phyloP scores from a whole-genome alignment of 805 yeast species.

The Saturnispora besseyi region DNA sequence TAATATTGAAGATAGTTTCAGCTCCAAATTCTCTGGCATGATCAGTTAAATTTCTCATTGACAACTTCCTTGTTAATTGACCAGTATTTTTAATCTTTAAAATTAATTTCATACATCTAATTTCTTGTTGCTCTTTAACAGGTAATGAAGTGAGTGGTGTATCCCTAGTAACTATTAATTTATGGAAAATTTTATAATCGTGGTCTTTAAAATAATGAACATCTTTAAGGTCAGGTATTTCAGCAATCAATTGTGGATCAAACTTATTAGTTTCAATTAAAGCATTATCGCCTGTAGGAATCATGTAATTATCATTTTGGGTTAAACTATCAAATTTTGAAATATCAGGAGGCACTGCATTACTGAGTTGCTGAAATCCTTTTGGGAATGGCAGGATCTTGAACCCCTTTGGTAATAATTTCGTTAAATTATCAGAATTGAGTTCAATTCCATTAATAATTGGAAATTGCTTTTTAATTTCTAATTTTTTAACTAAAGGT shows the following conservation, averaged over 20 bases:
- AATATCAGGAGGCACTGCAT: constrained; percentile 32
- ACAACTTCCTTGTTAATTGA: constrained; percentile 54
- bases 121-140: constrained; percentile 47
- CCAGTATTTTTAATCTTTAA: constrained; percentile 73
- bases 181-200: constrained; percentile 65
- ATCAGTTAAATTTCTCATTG: constrained; percentile 59
- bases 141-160: constrained; percentile 30
- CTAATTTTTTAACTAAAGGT: neutral
- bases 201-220: constrained; percentile 60
- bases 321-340: constrained; percentile 11
- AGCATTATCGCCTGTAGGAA: constrained; percentile 40
- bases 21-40: constrained; percentile 63
- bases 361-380: constrained; percentile 31
- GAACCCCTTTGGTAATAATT: constrained; percentile 46
- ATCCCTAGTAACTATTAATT: constrained; percentile 32
- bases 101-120: constrained; percentile 52
- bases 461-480: constrained; percentile 15
- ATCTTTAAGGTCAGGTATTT: constrained; percentile 57
- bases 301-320: constrained; percentile 33
- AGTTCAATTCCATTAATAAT: constrained; percentile 30
- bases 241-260: constrained; percentile 36
- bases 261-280: constrained; percentile 21
- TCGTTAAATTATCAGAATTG: constrained; percentile 38
- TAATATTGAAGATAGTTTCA: constrained; percentile 51
- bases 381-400: constrained; percentile 36